Conservation (phyloP, 2,329 filamentous ascomycete genomes). For the Monilinia vaccinii-corymbosi region DNA sequence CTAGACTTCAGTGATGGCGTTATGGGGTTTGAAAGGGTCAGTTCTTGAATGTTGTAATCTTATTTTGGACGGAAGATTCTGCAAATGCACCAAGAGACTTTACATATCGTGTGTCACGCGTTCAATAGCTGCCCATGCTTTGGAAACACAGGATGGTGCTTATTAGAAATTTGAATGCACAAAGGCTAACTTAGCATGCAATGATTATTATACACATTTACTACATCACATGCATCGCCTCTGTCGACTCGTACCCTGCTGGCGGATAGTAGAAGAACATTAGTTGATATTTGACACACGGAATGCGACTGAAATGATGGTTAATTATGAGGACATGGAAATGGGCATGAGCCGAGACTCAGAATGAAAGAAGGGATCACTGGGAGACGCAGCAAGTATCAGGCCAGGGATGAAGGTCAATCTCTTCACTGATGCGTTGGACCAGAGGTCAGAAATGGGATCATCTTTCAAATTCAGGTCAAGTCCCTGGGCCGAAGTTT, state of each 20-base stretch:
- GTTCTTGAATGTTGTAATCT: background rate
- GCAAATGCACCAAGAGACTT: background rate
- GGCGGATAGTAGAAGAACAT: background rate
- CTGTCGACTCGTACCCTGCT: background rate
- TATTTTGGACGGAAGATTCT: background rate
- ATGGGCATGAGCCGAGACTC: no score
- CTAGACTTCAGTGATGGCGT: background rate
- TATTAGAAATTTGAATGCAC: background rate
- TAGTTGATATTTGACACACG: background rate
- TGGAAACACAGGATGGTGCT: background rate
- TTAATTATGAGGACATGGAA: no score
- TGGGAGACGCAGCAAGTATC: no score
- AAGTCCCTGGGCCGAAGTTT: background rate
- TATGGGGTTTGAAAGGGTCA: background rate
- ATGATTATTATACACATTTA: no score
- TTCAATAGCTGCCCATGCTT: background rate
- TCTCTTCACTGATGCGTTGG: background rate
- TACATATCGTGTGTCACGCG: background rate
- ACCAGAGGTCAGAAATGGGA: background rate
- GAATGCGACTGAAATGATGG: background rate
- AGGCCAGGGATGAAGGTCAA: background rate
- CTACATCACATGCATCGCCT: background rate
- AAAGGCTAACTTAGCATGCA: background rate
- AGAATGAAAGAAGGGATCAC: background rate
- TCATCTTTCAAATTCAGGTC: background rate